phyloP scores from a whole-genome alignment of 2,329 filamentous ascomycete species.

The Colletotrichum neosansevieriae region DNA sequence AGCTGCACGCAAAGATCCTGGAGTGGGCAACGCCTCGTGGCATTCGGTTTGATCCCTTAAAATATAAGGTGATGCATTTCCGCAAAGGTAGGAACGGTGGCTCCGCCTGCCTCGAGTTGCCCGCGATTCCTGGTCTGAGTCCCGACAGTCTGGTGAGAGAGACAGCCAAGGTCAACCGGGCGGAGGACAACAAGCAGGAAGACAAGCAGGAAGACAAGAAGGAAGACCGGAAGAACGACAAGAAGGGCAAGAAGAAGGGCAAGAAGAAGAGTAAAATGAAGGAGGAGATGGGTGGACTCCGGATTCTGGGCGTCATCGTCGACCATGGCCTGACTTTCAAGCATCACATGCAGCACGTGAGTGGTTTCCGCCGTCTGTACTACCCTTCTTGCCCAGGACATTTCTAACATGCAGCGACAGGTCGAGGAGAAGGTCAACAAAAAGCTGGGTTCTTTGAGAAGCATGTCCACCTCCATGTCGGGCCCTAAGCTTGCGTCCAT shows the following conservation, averaged over 20 bases:
- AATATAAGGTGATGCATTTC: slow-evolving; percentile 28
- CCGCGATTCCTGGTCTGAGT: background rate
- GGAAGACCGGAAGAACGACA: background rate
- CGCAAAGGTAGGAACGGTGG: background rate
- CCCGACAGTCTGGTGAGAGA: too few relatives aligned
- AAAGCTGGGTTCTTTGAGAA: slow-evolving; percentile 1
- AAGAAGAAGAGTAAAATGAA: too few relatives aligned
- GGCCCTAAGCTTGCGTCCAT: background rate
- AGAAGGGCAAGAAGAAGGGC: background rate
- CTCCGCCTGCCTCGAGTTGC: background rate
- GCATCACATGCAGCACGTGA: background rate
- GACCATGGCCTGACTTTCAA: slow-evolving; percentile 3
- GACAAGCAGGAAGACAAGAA: background rate
- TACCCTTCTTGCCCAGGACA: background rate
- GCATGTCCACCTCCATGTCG: background rate
- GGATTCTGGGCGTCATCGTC: slow-evolving; percentile 2
- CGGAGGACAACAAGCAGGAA: background rate
- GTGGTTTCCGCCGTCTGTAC: background rate
- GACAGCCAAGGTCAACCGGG: background rate
- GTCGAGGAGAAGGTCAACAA: slow-evolving; percentile 6
- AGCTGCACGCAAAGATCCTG: background rate
- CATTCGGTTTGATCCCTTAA: background rate
- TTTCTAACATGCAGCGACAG: background rate
- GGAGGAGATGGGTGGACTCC: background rate
- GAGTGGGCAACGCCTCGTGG: background rate